Evolutionary conservation across 352 stramenopile species (phyloP).

Genomic region (Phytophthora cajani): DNA sequence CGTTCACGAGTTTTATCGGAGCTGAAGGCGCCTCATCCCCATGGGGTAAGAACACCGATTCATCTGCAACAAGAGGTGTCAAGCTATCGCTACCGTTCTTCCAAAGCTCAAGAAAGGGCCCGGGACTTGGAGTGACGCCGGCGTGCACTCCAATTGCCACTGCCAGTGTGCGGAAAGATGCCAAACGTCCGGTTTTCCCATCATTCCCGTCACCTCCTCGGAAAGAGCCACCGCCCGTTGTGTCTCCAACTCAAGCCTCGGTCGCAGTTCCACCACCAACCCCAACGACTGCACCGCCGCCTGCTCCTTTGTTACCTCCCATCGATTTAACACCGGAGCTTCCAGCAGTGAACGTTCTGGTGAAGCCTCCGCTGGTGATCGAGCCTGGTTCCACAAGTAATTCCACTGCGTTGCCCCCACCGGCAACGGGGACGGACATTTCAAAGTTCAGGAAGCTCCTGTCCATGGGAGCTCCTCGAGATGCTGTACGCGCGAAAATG

Average conservation of each 20-base stretch:
- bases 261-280: background rate
- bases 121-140: conserved; percentile 60
- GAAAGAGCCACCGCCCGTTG: conserved; percentile 9
- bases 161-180: conserved; percentile 74
- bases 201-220: conserved; percentile 38
- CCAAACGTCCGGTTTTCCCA: conserved; percentile 66
- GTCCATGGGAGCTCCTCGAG: conserved; percentile 81
- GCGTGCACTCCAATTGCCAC: conserved; percentile 74
- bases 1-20: conserved; percentile 33
- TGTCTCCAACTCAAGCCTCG: background rate
- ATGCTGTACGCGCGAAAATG: conserved; percentile 85
- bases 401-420: conserved; percentile 10
- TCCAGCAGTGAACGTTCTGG: conserved; percentile 14
- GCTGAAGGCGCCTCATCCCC: conserved; percentile 16
- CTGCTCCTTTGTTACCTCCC: conserved; percentile 33
- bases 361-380: conserved; percentile 20
- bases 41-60: conserved; percentile 21
- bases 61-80: conserved; percentile 13
- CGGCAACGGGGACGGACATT: conserved; percentile 41
- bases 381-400: conserved; percentile 7
- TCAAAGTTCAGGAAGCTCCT: conserved; percentile 94
- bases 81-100: conserved; percentile 76
- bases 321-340: conserved; percentile 20
- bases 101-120: conserved; percentile 70
- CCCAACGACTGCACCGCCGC: background rate